Evolutionary conservation across 1,284 basidiomycete species (phyloP), one percentile per base, ranked within the genome.

Genomic region (Rhodotorula sp.): DNA sequence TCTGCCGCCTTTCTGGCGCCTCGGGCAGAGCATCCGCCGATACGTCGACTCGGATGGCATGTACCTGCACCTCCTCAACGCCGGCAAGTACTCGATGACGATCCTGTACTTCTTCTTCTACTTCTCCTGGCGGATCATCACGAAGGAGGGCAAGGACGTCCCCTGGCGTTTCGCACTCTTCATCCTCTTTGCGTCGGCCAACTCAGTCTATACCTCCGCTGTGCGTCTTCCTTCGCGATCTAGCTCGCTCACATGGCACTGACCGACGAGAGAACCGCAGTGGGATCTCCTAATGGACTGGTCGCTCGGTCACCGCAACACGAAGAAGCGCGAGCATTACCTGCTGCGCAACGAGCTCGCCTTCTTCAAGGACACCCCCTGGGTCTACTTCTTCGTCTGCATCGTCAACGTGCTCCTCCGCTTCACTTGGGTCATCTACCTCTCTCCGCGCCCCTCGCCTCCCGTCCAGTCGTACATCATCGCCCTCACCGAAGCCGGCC

Each of bases 261-360:
- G 8, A 15, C 52, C 8, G 40, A 44, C 40, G 16, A 18, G 40
- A 44, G 13, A 44, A 18, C 13, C 40, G 40, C 40, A 44, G 40
- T 44, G 40, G 40, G 75, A 77, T 31, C 31, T 75, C 28, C 52
- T 73, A 37, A 74, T 78, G 72, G 77, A 78, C 52, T 78, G 77
- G 77, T 75, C 73, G 22, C 68, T 78, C 26, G 58, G 69, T 26
- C 65, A 72, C 30, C 61, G 61, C 34, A 56, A 70, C 60, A 37
- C 53, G 18, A 62, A 71, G 53, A 69, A 71, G 30, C 18, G 28
- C 8, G 10, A 26, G 18, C 71, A 74, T 40, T 68, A 55, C 30
- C 58, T 70, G 18, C 66, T 78, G 0, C 76, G 77, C 0, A 59
- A 68, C 30, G 75, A 77, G 51, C 68, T 78, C 44, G 77, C 62